Conservation (phyloP, 495 filamentous ascomycete species). For the Penicillium lagena region DNA sequence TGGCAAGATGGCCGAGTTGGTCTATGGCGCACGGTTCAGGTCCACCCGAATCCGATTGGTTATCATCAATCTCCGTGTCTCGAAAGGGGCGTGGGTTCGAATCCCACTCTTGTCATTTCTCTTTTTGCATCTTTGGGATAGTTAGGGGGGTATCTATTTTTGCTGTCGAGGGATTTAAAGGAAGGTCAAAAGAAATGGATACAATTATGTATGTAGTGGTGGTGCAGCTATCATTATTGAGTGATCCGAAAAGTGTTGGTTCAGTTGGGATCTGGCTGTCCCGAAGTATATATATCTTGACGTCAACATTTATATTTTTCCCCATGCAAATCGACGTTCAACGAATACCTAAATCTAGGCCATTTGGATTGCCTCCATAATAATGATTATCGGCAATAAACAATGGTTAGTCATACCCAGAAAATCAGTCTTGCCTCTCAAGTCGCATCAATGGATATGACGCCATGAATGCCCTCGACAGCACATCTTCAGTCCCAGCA, state of each 20-base stretch:
- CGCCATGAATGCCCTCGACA: neutral
- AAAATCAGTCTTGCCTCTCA: neutral
- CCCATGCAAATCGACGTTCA: neutral
- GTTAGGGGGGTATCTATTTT: too few species aligned
- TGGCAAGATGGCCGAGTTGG: conserved; percentile 26
- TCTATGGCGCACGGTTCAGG: conserved; percentile 26
- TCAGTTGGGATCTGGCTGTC: too few species aligned
- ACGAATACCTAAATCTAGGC: neutral
- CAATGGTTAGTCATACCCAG: neutral
- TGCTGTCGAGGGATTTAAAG: too few species aligned
- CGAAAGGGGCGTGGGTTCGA: conserved; percentile 23
- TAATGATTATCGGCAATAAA: too few species aligned
- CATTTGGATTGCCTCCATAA: neutral
- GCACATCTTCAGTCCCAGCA: neutral
- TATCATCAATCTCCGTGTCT: conserved; percentile 6
- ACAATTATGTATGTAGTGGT: too few species aligned
- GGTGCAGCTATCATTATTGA: too few species aligned
- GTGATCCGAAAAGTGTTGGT: too few species aligned
- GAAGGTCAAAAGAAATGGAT: too few species aligned
- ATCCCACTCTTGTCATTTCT: conserved; percentile 20
- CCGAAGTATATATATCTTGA: too few species aligned
- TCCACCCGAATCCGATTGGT: neutral
- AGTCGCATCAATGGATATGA: neutral
- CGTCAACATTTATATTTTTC: too few species aligned
- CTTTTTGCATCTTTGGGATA: too few species aligned